Evolutionary conservation across 1,284 basidiomycete species (phyloP).

Genomic region (Lentinus polychrous): DNA sequence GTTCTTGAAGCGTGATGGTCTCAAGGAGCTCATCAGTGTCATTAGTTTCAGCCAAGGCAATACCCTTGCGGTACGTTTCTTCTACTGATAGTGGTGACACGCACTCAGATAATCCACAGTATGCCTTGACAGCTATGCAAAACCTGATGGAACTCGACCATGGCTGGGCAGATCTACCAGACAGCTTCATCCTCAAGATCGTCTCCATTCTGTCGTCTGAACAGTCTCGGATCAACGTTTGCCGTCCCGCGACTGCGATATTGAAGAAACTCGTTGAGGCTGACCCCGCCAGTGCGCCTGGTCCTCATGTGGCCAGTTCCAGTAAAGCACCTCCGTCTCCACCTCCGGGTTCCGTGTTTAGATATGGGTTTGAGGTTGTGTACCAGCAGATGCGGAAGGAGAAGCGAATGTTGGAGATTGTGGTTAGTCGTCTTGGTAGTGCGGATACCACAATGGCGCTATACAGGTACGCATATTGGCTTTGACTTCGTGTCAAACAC

Average conservation of each 20-base stretch:
- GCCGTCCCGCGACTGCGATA: conserved; percentile 93
- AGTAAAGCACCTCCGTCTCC: conserved; percentile 45
- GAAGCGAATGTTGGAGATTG: conserved; percentile 60
- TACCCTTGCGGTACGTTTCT: conserved; percentile 62
- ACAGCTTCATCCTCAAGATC: conserved; percentile 69
- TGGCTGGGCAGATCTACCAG: conserved; percentile 71
- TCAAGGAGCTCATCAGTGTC: conserved; percentile 68
- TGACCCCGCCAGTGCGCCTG: conserved; percentile 60
- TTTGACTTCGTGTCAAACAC: conserved; percentile 9
- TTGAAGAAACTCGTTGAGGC: conserved; percentile 84
- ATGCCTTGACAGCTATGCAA: conserved; percentile 80
- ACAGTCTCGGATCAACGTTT: conserved; percentile 84
- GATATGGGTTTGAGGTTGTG: conserved; percentile 79
- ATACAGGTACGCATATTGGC: conserved; percentile 55
- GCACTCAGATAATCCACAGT: conserved; percentile 36
- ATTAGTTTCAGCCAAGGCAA: conserved; percentile 74
- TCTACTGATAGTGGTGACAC: background rate
- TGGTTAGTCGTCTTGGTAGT: conserved; percentile 73
- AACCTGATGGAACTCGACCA: conserved; percentile 81
- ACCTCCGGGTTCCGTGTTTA: conserved; percentile 63
- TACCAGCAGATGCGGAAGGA: conserved; percentile 76
- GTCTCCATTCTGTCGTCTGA: conserved; percentile 78
- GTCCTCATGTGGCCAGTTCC: conserved; percentile 50
- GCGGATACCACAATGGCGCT: conserved; percentile 82
- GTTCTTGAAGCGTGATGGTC: conserved; percentile 76